These are phyloP conservation scores for Cucumis cinereus DNA, from an alignment of 306 rosid genomes.

Conservation along the genomic window DNA sequence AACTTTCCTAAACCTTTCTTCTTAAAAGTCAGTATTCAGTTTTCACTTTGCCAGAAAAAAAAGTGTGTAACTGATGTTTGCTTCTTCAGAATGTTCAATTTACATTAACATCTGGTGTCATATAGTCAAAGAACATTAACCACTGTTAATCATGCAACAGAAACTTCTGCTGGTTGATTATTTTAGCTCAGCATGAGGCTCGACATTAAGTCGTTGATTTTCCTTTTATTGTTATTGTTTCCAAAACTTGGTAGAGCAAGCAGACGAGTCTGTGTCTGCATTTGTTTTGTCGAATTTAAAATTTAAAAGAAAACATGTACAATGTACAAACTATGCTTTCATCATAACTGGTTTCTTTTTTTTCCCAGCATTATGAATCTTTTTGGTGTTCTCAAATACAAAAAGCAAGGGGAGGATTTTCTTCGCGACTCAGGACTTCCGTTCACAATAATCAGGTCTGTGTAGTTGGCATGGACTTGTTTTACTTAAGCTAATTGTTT, in stretches of 20 bases:
- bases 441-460: constrained; percentile 82
- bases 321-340: not conserved
- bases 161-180: too few relatives aligned
- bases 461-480: not conserved
- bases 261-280: not conserved
- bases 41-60: too few relatives aligned
- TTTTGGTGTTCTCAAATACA: constrained; percentile 86
- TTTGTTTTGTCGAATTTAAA: not conserved
- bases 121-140: too few relatives aligned
- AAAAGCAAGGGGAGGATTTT: constrained; percentile 90
- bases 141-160: too few relatives aligned
- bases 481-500: not conserved
- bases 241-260: not conserved
- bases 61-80: too few relatives aligned
- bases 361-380: constrained; percentile 69
- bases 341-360: not conserved
- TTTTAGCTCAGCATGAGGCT: too few relatives aligned
- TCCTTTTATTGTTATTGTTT: too few relatives aligned
- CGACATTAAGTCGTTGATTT: too few relatives aligned
- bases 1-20: too few relatives aligned
- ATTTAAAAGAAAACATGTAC: not conserved
- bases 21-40: too few relatives aligned
- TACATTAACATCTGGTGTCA: too few relatives aligned
- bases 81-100: too few relatives aligned
- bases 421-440: constrained; percentile 75